Evolutionary conservation across 148 eudicot species (phyloP), one percentile per base, ranked within the genome.

Genomic region (Linanthus parryae): DNA sequence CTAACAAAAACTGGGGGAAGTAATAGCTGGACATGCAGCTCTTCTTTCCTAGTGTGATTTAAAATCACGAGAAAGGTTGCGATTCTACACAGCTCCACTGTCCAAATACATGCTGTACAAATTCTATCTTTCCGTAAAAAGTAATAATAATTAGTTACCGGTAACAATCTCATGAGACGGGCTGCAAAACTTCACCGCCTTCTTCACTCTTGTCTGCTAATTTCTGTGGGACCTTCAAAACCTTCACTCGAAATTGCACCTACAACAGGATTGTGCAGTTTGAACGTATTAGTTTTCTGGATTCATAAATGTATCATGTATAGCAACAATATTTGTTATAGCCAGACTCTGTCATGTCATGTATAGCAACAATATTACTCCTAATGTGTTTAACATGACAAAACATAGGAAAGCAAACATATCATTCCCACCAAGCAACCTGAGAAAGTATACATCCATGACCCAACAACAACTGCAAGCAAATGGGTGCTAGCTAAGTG

Each of bases 191-290:
- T 59, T n/a, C n/a, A n/a, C 59, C 74, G 18, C 58, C 59, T 11
- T 30, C 44, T 58, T 51, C 68, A 14, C 30, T n/a, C 42, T 44
- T 54, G 42, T 53, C 78, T 28, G 67, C 44, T 35, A 37, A 44
- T 31, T 56, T 64, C 21, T 47, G 61, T 36, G 66, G 49, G 28
- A 49, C 48, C 34, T 9, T 75, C 72, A 75, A 40, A 8, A 71
- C 78, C 66, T 84, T 84, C 23, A 78, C 88, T 39, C 84, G 72
- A 59, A 75, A 84, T 2, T 57, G 52, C 25, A 64, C 82, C 94
- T 84, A 80, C 27, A 48, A 35, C 15, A 50, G 1, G 41, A 18
- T 19, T 21, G 24, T 27, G 4, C 18, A 10, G 33, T 42, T n/a
- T n/a, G 45, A 19, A 23, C 12, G 16, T 19, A 5, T 35, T 2